phyloP scores from a whole-genome alignment of 331 rosid species.

The Dryas integrifolia region DNA sequence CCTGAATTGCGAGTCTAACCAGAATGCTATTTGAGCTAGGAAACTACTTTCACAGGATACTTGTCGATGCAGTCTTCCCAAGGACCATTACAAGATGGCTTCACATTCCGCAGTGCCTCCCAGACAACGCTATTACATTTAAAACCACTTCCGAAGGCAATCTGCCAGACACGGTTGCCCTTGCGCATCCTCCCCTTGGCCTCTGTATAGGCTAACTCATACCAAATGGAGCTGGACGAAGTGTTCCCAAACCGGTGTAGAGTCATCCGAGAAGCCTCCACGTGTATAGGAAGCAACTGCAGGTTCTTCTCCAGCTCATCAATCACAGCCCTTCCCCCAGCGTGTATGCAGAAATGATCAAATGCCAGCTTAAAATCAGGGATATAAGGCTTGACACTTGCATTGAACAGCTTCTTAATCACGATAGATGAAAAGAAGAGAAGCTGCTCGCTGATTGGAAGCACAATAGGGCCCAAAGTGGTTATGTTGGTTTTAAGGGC shows the following conservation, averaged over 20 bases:
- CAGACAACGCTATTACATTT: slow-evolving; percentile 70
- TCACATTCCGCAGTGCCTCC: slow-evolving; percentile 59
- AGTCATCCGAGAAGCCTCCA: slow-evolving; percentile 73
- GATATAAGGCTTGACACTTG: slow-evolving; percentile 36
- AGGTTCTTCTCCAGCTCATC: slow-evolving; percentile 70
- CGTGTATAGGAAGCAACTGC: slow-evolving; percentile 48
- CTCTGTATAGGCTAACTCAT: slow-evolving; percentile 60
- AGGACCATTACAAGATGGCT: slow-evolving; percentile 56
- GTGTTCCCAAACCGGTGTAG: slow-evolving; percentile 72
- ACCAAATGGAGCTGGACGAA: slow-evolving; percentile 71
- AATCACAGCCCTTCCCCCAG: slow-evolving; percentile 66
- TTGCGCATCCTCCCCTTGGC: slow-evolving; percentile 59
- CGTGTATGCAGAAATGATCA: slow-evolving; percentile 46
- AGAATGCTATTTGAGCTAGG: slow-evolving; percentile 26
- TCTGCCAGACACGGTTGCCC: slow-evolving; percentile 73
- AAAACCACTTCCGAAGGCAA: slow-evolving; percentile 52
- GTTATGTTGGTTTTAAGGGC: slow-evolving; percentile 58
- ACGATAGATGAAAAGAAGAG: slow-evolving; percentile 48
- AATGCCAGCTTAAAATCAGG: slow-evolving; percentile 43
- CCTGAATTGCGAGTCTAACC: slow-evolving; percentile 34
- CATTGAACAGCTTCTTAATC: slow-evolving; percentile 45
- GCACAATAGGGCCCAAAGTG: slow-evolving; percentile 61
- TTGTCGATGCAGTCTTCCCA: slow-evolving; percentile 66
- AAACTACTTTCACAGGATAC: slow-evolving; percentile 51
- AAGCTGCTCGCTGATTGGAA: slow-evolving; percentile 70